Evolutionary conservation across 148 eudicot species (phyloP).

Genomic region (Oxyria digyna): DNA sequence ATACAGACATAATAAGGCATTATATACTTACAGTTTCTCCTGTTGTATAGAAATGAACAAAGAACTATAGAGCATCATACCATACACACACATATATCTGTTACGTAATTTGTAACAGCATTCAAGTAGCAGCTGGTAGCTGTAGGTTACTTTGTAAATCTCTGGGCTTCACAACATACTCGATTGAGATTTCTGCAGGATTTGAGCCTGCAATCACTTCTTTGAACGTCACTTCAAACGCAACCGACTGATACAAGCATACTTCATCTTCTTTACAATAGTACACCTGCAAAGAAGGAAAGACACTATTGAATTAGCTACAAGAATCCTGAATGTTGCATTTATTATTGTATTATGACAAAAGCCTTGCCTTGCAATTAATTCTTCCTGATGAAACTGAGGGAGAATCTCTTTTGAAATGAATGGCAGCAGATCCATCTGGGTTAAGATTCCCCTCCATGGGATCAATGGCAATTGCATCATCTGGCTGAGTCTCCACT

Average conservation of each 20-base stretch:
- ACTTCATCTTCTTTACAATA: constrained; percentile 94
- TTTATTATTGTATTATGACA: background rate
- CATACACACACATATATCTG: background rate
- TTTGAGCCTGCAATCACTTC: constrained; percentile 46
- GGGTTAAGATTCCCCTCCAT: constrained; percentile 64
- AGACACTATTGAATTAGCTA: too few relatives aligned
- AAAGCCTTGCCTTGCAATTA: constrained; percentile 66
- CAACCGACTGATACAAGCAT: constrained; percentile 75
- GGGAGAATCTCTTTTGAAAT: constrained; percentile 53
- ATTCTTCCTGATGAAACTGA: constrained; percentile 55
- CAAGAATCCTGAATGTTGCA: too few relatives aligned
- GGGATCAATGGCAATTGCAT: constrained; percentile 57
- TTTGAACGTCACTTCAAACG: constrained; percentile 65
- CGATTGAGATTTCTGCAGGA: constrained; percentile 42
- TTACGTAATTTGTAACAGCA: background rate
- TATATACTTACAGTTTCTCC: too few relatives aligned
- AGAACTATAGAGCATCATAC: too few relatives aligned
- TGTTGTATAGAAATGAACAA: too few relatives aligned
- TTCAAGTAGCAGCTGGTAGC: constrained; percentile 21
- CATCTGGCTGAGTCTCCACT: constrained; percentile 63
- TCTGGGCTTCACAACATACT: constrained; percentile 63
- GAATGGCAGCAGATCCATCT: constrained; percentile 66
- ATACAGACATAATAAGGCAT: too few relatives aligned
- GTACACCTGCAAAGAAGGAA: constrained; percentile 48
- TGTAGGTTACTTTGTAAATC: constrained; percentile 23